phyloP scores from a whole-genome alignment of 495 filamentous ascomycete genomes.

The Aspergillus heteromorphus region DNA sequence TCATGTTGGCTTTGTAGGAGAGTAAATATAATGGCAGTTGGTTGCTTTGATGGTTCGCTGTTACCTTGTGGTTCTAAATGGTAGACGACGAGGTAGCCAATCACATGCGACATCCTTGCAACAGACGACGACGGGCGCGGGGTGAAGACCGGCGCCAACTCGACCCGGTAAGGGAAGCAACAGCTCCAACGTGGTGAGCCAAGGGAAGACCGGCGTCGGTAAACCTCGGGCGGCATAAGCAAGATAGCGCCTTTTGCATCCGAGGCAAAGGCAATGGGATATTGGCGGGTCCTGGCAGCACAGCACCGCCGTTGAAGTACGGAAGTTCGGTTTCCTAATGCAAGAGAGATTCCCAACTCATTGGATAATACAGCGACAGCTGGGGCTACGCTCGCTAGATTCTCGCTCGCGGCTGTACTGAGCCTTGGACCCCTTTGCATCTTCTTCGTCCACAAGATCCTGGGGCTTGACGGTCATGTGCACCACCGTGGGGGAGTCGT shows the following conservation, averaged over 20 bases:
- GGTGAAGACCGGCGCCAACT: not conserved
- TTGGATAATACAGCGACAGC: slow-evolving; percentile 78
- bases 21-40: no score
- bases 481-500: slow-evolving; percentile 70
- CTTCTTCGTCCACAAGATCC: slow-evolving; percentile 85
- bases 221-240: not conserved
- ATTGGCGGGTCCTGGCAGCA: not conserved
- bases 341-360: slow-evolving; percentile 47
- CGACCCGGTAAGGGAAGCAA: not conserved
- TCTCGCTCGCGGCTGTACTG: slow-evolving; percentile 53
- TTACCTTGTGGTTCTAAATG: no score
- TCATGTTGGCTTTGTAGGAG: no score
- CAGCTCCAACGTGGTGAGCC: not conserved
- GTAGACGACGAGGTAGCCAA: slow-evolving; percentile 3
- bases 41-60: no score
- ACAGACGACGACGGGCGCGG: not conserved
- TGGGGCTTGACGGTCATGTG: slow-evolving; percentile 92
- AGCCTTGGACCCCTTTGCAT: slow-evolving; percentile 69
- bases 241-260: not conserved
- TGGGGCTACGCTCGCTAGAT: slow-evolving; percentile 56
- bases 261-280: not conserved
- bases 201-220: not conserved
- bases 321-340: slow-evolving; percentile 16
- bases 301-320: not conserved
- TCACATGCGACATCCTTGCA: no score